phyloP scores from a whole-genome alignment of 345 rosid species.

The Psidium friedrichsthalianum region DNA sequence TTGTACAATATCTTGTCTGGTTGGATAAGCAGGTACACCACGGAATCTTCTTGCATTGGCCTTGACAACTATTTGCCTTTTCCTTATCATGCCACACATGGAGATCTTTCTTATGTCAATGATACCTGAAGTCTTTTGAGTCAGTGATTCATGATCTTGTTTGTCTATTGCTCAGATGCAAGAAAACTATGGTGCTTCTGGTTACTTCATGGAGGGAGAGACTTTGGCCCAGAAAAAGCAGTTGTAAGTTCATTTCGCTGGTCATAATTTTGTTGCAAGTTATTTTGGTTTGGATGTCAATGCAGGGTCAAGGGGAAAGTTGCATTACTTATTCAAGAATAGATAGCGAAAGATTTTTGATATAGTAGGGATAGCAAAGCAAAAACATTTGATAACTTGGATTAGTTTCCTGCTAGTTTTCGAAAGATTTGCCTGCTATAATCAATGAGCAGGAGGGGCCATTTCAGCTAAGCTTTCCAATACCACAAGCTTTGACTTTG shows the following conservation, averaged over 20 bases:
- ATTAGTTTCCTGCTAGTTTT: background rate
- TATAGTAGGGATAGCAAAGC: background rate
- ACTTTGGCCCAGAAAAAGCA: constrained; percentile 26
- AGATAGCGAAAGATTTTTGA: background rate
- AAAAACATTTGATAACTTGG: background rate
- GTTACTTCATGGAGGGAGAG: constrained; percentile 70
- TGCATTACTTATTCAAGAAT: background rate
- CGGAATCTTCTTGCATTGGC: background rate
- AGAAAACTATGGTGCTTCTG: constrained; percentile 82
- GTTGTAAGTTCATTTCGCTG: constrained; percentile 18
- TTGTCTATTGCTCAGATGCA: constrained; percentile 56
- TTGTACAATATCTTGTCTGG: constrained; percentile 92
- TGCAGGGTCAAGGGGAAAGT: background rate
- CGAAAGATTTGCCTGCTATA: background rate
- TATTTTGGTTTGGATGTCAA: background rate
- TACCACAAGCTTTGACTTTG: background rate
- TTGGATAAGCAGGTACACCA: constrained; percentile 66
- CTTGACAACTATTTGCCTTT: background rate
- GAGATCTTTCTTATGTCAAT: background rate
- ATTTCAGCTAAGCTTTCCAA: background rate
- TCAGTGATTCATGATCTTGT: constrained; percentile 2
- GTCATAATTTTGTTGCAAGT: background rate
- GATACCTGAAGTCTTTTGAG: background rate
- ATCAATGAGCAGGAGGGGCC: background rate
- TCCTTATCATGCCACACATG: background rate